These are phyloP conservation scores for Fusarium piperis DNA, from an alignment of 2,329 filamentous ascomycete genomes.

Conservation along the genomic window DNA sequence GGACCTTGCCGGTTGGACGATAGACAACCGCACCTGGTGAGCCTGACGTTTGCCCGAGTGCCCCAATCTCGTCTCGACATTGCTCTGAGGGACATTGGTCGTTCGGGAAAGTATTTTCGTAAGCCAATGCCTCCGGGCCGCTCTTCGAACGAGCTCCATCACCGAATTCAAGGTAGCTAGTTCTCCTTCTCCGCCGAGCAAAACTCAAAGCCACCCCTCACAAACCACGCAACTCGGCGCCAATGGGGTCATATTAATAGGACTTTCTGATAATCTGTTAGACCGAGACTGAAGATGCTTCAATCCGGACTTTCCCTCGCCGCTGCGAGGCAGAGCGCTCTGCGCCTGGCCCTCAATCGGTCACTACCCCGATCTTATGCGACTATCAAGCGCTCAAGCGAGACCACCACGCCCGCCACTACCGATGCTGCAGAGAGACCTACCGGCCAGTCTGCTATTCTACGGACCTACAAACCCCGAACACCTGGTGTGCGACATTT, in stretches of 20 bases:
- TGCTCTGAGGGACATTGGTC: conserved; percentile 14
- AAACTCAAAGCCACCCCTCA: conserved; percentile 21
- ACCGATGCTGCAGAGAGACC: conserved; percentile 39
- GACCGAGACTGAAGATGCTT: conserved; percentile 41
- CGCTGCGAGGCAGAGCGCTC: conserved; percentile 42
- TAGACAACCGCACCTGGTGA: conserved; percentile 29
- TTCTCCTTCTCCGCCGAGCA: conserved; percentile 18
- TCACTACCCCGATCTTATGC: conserved; percentile 46
- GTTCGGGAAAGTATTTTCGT: conserved; percentile 4
- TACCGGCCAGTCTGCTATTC: conserved; percentile 52
- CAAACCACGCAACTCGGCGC: conserved; percentile 2
- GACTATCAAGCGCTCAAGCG: conserved; percentile 36
- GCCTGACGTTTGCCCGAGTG: conserved; percentile 22
- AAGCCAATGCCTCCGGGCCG: conserved; percentile 13
- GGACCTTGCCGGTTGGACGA: conserved; percentile 20
- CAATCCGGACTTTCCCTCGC: conserved; percentile 44
- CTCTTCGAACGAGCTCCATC: conserved; percentile 12
- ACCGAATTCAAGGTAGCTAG: conserved; percentile 4
- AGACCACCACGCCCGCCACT: conserved; percentile 26
- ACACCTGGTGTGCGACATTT: conserved; percentile 94
- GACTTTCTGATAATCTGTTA: neutral
- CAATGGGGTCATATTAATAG: conserved; percentile 27
- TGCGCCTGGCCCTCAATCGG: conserved; percentile 42
- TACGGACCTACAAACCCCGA: conserved; percentile 92
- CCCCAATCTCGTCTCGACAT: conserved; percentile 8